phyloP scores from a whole-genome alignment of 306 rosid genomes.

The Rosa lucieae region DNA sequence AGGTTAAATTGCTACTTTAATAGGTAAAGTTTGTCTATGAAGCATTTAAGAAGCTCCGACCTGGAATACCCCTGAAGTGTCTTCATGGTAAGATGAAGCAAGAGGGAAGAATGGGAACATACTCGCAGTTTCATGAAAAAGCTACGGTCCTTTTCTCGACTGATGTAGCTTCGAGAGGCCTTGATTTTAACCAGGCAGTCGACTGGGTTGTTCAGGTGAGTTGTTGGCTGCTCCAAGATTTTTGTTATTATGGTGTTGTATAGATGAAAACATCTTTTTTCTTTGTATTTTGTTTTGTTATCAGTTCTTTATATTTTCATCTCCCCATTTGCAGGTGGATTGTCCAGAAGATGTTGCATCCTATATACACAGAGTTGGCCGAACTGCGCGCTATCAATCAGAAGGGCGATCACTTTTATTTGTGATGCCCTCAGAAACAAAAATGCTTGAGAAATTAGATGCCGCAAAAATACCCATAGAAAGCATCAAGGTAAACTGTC shows the following conservation, averaged over 20 bases:
- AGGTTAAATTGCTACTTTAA: constrained; percentile 45
- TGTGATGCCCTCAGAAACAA: constrained; percentile 71
- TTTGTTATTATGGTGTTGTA: background rate
- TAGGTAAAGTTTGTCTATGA: constrained; percentile 83
- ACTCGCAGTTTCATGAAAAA: constrained; percentile 69
- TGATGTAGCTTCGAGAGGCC: constrained; percentile 93
- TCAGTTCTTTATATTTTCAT: background rate
- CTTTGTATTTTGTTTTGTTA: background rate
- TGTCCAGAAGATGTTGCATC: constrained; percentile 87
- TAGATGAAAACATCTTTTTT: background rate
- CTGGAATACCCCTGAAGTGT: constrained; percentile 86
- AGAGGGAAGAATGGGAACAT: constrained; percentile 75
- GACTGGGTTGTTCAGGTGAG: constrained; percentile 98
- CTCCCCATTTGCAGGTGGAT: constrained; percentile 54
- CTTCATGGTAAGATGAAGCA: constrained; percentile 93
- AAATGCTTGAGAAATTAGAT: constrained; percentile 71
- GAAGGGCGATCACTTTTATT: constrained; percentile 78
- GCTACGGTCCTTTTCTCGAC: constrained; percentile 84
- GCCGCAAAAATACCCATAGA: constrained; percentile 74
- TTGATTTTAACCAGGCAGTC: constrained; percentile 90
- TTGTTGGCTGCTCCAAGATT: constrained; percentile 15
- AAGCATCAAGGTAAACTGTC: constrained; percentile 52
- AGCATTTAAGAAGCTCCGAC: constrained; percentile 86
- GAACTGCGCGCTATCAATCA: constrained; percentile 85
- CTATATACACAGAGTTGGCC: constrained; percentile 96